phyloP scores from a whole-genome alignment of 305 asterid species.

The Fraxinus latifolia region DNA sequence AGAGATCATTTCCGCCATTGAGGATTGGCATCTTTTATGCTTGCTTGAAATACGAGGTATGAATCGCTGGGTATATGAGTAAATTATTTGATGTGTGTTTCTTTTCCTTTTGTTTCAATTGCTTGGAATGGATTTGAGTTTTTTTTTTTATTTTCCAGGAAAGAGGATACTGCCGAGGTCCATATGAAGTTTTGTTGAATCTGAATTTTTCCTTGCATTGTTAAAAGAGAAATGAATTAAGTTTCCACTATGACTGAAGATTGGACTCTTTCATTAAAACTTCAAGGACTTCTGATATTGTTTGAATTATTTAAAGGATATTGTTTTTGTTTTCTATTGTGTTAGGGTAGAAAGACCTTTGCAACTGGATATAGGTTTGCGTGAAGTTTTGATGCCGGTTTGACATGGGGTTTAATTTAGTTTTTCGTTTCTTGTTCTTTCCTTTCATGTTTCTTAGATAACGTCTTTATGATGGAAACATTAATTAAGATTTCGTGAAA shows the following conservation, averaged over 20 bases:
- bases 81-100: neutral
- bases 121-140: neutral
- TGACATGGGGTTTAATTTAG: slow-evolving; percentile 1
- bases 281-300: neutral
- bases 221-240: neutral
- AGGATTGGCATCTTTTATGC: neutral
- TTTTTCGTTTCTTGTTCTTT: slow-evolving; percentile 9
- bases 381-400: slow-evolving; percentile 5
- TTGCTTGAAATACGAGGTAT: neutral
- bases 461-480: neutral
- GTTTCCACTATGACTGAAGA: neutral
- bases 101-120: slow-evolving; percentile 10
- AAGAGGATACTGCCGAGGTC: neutral
- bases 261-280: neutral
- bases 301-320: neutral
- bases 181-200: slow-evolving; percentile 6
- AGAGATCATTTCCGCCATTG: neutral
- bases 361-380: neutral
- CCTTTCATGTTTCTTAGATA: neutral
- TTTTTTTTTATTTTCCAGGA: neutral
- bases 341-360: neutral
- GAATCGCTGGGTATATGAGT: neutral
- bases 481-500: neutral
- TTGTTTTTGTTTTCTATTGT: neutral
- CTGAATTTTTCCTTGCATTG: neutral